Percentiles rank a stretch among this genome's conserved stretches.
These are phyloP conservation scores for Yamadazyma sp. DNA, from an alignment of 805 yeast genomes.

Conservation along the genomic window DNA sequence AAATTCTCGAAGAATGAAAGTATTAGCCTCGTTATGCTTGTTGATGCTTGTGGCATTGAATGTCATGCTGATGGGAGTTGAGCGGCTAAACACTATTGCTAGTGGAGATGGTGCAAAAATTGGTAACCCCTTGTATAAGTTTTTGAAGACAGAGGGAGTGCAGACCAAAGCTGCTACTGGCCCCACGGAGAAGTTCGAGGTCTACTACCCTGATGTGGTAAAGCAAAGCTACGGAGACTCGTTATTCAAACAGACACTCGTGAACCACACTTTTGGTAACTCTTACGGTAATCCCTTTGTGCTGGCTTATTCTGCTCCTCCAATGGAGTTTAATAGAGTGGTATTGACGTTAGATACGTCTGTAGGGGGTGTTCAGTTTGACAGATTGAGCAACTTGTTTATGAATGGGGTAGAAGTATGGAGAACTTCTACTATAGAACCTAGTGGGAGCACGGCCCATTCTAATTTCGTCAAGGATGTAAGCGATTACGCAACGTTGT, in stretches of 20 bases:
- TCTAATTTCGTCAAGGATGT: slow-evolving; percentile 63
- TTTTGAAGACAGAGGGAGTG: neutral
- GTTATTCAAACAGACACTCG: slow-evolving; percentile 39
- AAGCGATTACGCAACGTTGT: slow-evolving; percentile 52
- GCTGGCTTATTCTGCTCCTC: slow-evolving; percentile 43
- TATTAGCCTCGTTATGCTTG: neutral
- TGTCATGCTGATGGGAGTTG: slow-evolving; percentile 1
- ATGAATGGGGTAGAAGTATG: slow-evolving; percentile 67
- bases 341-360: slow-evolving; percentile 52
- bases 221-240: slow-evolving; percentile 27
- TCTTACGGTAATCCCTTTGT: slow-evolving; percentile 60
- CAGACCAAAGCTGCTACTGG: neutral
- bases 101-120: too few relatives aligned
- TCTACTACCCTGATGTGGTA: slow-evolving; percentile 28
- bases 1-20: neutral
- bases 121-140: too few relatives aligned
- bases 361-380: slow-evolving; percentile 62
- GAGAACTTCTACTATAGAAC: slow-evolving; percentile 79
- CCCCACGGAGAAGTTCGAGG: slow-evolving; percentile 23
- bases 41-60: neutral
- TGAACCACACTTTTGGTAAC: slow-evolving; percentile 53
- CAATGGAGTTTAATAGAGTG: slow-evolving; percentile 49
- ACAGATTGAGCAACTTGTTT: slow-evolving; percentile 63
- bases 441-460: slow-evolving; percentile 46
- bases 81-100: too few relatives aligned